A percentile compares a stretch with the other conserved stretches of the same genome.
phyloP scores from a whole-genome alignment of 257 asterid genomes.

The Solanum medicagineum region DNA sequence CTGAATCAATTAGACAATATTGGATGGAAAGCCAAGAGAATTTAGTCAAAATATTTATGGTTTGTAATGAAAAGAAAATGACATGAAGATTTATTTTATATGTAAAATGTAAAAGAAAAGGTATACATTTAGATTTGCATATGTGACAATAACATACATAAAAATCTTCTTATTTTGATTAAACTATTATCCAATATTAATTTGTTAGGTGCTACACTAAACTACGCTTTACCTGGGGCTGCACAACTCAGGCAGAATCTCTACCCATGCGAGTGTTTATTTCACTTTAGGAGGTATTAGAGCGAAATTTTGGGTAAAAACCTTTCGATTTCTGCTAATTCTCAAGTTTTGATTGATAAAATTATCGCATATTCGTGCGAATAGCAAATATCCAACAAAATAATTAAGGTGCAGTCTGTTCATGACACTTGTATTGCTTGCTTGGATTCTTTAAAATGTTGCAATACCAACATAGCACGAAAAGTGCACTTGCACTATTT shows the following conservation, averaged over 20 bases:
- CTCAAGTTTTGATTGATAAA: not conserved
- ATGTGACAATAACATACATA: not conserved
- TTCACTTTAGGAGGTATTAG: not conserved
- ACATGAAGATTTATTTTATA: no score
- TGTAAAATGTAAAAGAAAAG: no score
- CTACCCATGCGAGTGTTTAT: not conserved
- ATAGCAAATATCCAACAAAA: not conserved
- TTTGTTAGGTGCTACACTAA: not conserved
- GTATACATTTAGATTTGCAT: no score
- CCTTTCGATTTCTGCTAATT: no score
- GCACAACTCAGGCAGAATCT: not conserved
- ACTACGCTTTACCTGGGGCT: not conserved
- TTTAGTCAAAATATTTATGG: no score
- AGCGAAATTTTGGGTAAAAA: not conserved
- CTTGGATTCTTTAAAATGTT: not conserved
- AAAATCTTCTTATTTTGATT: not conserved
- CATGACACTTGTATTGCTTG: not conserved
- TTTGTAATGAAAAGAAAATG: no score
- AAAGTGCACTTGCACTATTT: not conserved
- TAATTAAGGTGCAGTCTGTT: accelerated
- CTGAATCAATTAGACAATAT: no score
- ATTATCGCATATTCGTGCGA: not conserved
- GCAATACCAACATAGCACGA: not conserved
- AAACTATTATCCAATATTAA: not conserved
- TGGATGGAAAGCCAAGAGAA: no score